These are phyloP conservation scores for Selaginella tamariscina DNA, from an alignment of 75 land plant species.

Conservation along the genomic window DNA sequence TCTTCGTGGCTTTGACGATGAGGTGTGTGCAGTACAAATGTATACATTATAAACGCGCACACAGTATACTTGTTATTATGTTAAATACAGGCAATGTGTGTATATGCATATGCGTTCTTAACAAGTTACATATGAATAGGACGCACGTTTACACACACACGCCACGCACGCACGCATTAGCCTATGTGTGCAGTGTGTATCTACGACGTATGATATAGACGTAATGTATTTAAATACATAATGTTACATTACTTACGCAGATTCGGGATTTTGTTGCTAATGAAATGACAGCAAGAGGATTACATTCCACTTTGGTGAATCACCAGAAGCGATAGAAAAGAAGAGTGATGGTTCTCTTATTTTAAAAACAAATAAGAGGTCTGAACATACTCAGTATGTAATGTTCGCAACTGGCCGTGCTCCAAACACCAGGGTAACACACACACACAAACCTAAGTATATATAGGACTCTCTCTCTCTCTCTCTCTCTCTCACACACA, in stretches of 20 bases:
- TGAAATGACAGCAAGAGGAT: conserved; percentile 80
- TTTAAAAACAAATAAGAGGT: conserved; percentile 68
- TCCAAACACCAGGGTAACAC: conserved; percentile 98
- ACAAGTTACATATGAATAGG: too few species aligned
- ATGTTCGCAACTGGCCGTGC: conserved; percentile 98
- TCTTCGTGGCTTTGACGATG: conserved; percentile 83
- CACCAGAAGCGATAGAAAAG: conserved; percentile 75
- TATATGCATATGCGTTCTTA: too few species aligned
- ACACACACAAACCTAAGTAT: too few species aligned
- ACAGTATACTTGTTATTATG: too few species aligned
- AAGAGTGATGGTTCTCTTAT: conserved; percentile 53
- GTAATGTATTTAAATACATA: background rate
- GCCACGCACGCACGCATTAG: too few species aligned
- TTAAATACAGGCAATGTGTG: too few species aligned
- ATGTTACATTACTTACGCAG: conserved; percentile 24
- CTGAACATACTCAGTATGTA: conserved; percentile 59
- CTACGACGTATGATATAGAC: background rate
- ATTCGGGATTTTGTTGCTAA: conserved; percentile 85
- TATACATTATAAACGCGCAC: too few species aligned
- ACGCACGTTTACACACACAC: too few species aligned
- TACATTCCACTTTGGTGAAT: conserved; percentile 87
- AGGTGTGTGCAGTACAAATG: conserved; percentile 48
- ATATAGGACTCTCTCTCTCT: background rate
- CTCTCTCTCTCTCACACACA: background rate
- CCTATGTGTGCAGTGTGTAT: too few species aligned